Evolutionary conservation across 225 moss, liverwort and hornwort genomes (phyloP).

Genomic region (Antitrichia curtipendula): DNA sequence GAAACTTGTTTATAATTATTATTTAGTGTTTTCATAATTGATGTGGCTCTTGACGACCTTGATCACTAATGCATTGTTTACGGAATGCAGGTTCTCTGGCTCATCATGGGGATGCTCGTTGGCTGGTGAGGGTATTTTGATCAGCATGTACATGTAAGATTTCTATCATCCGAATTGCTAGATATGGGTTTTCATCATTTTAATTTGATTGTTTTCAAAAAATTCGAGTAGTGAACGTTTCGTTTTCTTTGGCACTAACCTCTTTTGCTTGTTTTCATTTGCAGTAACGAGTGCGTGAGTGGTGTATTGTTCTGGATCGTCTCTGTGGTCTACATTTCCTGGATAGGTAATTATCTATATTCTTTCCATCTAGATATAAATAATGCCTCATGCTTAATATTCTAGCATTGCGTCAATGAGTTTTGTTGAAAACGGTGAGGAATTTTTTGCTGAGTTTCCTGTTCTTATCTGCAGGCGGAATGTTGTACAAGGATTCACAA

Average conservation of each 20-base stretch:
- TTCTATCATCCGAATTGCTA: background rate
- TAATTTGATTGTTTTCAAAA: background rate
- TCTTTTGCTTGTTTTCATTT: background rate
- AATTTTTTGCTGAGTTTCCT: background rate
- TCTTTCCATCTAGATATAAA: background rate
- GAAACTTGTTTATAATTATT: background rate
- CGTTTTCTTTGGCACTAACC: background rate
- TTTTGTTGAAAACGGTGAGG: background rate
- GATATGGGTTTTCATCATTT: background rate
- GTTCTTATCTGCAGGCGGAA: conserved; percentile 16
- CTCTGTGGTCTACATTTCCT: conserved; percentile 16
- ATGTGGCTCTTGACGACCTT: background rate
- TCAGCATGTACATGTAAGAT: conserved; percentile 86
- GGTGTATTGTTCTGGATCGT: conserved; percentile 42
- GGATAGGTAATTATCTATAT: conserved; percentile 17
- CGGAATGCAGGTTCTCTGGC: conserved; percentile 54
- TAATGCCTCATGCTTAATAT: background rate
- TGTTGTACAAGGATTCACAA: conserved; percentile 50
- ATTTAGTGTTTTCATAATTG: background rate
- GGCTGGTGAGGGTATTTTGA: conserved; percentile 76
- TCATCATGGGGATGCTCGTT: conserved; percentile 69
- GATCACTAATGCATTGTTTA: background rate
- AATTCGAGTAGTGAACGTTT: background rate
- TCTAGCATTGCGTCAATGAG: background rate
- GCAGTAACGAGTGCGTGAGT: conserved; percentile 45